phyloP scores from a whole-genome alignment of 345 rosid genomes.

The Pseudoturritis turrita region DNA sequence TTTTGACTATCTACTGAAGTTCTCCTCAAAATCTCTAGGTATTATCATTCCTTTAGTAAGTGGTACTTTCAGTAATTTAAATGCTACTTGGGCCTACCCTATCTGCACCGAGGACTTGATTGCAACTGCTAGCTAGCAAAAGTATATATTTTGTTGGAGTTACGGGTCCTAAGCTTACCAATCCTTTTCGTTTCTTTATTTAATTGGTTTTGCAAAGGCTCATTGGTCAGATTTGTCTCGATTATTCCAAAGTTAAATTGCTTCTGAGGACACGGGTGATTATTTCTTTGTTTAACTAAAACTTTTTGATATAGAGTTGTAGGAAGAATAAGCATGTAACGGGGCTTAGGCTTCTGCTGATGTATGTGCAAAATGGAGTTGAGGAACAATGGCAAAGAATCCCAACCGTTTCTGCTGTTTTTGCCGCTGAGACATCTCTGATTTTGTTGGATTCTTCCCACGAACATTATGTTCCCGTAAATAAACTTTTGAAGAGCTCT shows the following conservation, averaged over 20 bases:
- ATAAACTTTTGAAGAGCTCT: slow-evolving; percentile 56
- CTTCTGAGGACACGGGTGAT: too few species aligned
- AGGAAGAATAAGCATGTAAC: slow-evolving; percentile 54
- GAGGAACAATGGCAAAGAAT: slow-evolving; percentile 79
- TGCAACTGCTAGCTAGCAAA: too few species aligned
- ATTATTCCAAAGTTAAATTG: too few species aligned
- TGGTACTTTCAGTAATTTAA: slow-evolving; percentile 4
- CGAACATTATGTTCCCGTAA: slow-evolving; percentile 59
- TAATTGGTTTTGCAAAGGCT: too few species aligned
- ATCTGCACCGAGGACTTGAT: too few species aligned
- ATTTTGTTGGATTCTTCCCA: slow-evolving; percentile 77
- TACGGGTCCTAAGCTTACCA: too few species aligned
- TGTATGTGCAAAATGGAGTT: slow-evolving; percentile 75
- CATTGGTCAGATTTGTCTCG: too few species aligned
- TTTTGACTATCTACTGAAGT: background rate
- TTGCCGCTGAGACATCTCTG: slow-evolving; percentile 84
- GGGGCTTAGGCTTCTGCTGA: slow-evolving; percentile 62
- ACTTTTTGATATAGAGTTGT: slow-evolving; percentile 44
- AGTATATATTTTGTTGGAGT: too few species aligned
- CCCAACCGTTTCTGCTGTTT: slow-evolving; percentile 70
- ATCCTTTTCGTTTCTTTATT: too few species aligned
- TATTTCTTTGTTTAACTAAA: background rate
- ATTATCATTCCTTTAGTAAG: background rate
- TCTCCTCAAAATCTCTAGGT: background rate
- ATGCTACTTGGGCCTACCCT: too few species aligned